A percentile compares a stretch with the other conserved stretches of the same genome.
Evolutionary conservation across 495 filamentous ascomycete species (phyloP).

Genomic region (Bathelium albidoporum): DNA sequence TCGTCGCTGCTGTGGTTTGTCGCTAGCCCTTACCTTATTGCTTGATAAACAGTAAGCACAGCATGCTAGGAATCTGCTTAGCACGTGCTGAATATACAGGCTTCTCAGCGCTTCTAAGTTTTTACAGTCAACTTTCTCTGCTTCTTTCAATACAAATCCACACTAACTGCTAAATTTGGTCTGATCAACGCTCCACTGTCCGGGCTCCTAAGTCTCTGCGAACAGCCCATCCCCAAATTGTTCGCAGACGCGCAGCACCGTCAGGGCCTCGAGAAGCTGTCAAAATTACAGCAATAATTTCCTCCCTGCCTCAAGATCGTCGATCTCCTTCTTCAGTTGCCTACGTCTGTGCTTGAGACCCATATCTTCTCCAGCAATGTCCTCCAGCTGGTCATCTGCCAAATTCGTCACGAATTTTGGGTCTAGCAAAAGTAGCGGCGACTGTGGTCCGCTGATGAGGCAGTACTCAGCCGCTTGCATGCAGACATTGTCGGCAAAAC

Average conservation of each 20-base stretch:
- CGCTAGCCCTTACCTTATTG: too few species aligned
- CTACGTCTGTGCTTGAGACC: constrained; percentile 20
- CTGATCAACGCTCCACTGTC: too few species aligned
- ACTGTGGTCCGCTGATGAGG: constrained; percentile 5
- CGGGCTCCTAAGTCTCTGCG: too few species aligned
- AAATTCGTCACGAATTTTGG: constrained; percentile 5
- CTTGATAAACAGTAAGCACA: too few species aligned
- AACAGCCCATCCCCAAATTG: neutral
- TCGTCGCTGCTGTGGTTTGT: too few species aligned
- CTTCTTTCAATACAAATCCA: too few species aligned
- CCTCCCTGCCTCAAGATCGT: constrained; percentile 22
- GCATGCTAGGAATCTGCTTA: too few species aligned
- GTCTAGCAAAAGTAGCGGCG: constrained; percentile 3
- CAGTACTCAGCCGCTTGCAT: constrained; percentile 1
- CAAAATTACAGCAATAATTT: constrained; percentile 10
- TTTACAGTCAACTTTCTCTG: too few species aligned
- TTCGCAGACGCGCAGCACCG: neutral
- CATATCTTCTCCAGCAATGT: constrained; percentile 10
- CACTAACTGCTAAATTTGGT: too few species aligned
- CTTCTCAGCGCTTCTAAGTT: too few species aligned
- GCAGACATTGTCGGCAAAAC: constrained; percentile 12
- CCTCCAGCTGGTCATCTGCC: constrained; percentile 1
- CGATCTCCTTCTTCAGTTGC: constrained; percentile 25
- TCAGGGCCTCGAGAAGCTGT: neutral
- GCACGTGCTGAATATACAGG: too few species aligned